Evolutionary conservation across 2,329 filamentous ascomycete species (phyloP), one percentile per base, ranked within the genome.

Genomic region (Botrytis sinoallii): DNA sequence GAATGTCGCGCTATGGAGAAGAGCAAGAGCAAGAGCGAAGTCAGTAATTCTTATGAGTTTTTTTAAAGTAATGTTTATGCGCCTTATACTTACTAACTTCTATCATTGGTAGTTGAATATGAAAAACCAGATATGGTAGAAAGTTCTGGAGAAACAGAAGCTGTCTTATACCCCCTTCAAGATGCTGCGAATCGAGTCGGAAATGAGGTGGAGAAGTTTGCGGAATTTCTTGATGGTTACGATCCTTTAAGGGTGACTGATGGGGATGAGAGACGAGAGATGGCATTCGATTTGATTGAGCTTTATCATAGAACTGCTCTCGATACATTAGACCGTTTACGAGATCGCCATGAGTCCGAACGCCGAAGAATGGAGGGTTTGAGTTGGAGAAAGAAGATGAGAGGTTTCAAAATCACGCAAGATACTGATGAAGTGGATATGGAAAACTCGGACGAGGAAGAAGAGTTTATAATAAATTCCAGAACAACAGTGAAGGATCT

Each of bases 121-220:
- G 75, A 76, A 46, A 79, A 77, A n/a, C 76, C 75, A 73, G 73
- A 77, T 20, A 77, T 79, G 46, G 9, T 44, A 29, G 79, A 84
- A 57, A 83, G 70, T 29, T 74, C 78, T 6, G 77, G 85, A 72
- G 85, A 85, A 48, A 82, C 83, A 25, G 83, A 84, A 38, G 84
- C 85, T 75, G 83, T 86, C 46, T 82, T 91, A 44, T 86, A 88
- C 77, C 89, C 89, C 29, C 83, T 92, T 76, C 88, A 89, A 81
- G 86, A 88, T 76, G 89, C 90, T 77, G 90, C 89, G 75, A 88
- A 93, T 77, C 87, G 88, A 61, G 90, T 93, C 46, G 92, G 92
- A 69, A 89, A 91, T 75, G 94, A 97, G 82, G 93, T 97, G 74
- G 94, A 97, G 83, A 88, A 90, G 63, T 98, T 98, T 81, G 94